A percentile compares a stretch with the other conserved stretches of the same genome.
These are phyloP conservation scores for Tuber microsphaerosporum DNA, from an alignment of 495 filamentous ascomycete genomes.

Conservation along the genomic window DNA sequence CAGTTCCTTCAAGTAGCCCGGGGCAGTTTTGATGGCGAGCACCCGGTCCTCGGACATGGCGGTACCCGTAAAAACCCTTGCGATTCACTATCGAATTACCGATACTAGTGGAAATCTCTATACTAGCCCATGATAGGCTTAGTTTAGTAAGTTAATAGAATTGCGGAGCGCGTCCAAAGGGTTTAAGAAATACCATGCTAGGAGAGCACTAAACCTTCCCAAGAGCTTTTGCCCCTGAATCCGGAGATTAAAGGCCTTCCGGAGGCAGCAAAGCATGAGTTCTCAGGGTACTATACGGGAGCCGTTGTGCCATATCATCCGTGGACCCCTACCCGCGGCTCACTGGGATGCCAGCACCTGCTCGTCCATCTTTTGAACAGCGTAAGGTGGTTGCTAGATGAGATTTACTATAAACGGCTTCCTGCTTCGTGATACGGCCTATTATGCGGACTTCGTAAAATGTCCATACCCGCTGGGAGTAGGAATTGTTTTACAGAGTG, in stretches of 20 bases:
- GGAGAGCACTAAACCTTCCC: background rate
- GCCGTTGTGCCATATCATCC: background rate
- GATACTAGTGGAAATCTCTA: background rate
- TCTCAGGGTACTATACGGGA: background rate
- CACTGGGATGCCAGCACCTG: background rate
- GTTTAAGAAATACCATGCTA: background rate
- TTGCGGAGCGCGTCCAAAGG: background rate
- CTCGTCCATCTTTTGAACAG: background rate
- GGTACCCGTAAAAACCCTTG: too few species aligned
- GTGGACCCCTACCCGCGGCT: background rate
- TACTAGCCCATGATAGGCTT: background rate
- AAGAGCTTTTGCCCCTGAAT: background rate
- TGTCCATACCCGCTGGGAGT: background rate
- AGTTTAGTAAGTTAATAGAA: background rate
- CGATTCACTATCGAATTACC: background rate
- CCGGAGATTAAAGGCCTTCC: background rate
- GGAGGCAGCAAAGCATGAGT: background rate
- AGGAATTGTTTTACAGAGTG: background rate
- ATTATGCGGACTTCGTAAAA: background rate
- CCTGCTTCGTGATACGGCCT: background rate
- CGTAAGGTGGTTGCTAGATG: background rate
- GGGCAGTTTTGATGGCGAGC: too few species aligned
- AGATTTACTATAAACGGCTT: background rate
- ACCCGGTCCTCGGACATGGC: too few species aligned
- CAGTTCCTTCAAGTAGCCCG: too few species aligned